Evolutionary conservation across 441 rosid genomes (phyloP), one percentile per base, ranked within the genome.

Genomic region (Theobroma grandiflorum): DNA sequence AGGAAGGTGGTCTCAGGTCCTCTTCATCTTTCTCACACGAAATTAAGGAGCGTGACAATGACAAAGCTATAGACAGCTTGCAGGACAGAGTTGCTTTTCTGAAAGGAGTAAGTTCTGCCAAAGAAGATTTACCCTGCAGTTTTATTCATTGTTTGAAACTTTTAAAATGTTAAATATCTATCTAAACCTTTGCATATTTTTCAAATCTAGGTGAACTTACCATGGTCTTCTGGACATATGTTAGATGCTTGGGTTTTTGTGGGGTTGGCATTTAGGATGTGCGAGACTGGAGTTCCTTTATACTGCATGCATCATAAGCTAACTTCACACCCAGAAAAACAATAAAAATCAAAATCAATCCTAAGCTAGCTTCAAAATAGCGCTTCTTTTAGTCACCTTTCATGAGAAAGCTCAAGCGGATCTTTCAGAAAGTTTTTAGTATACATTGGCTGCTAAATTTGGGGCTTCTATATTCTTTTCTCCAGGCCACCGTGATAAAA

Each of bases 1-100:
- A 94, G 83, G 99, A 92, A 87, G 98, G 98, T 69, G 93, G 91
- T 68, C 90, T 94, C 52, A 85, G 87, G 74, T 84, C 91, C 63
- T 86, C 96, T 33, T 82, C 94, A 62, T 89, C 95, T 11, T 85
- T 82, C 83, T 83, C 94, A 69, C 79, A 78, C 52, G 92, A 88
- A 75, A 82, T 82, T 62, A 86, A 53, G 73, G 97, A 94, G 81
- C 92, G 80, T 38, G 96, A 91, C 81, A 96, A 93, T 82, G 98
- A 92, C 69, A 92, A 85, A 81, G 94, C 92, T 2, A 58, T 94
- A 4, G 93, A 87, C 20, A 84, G 72, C 86, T 84, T 96, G 72
- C 92, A 96, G 58, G 95, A 93, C 78, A 91, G 92, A 86, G 95
- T 91, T 74, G 70, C 84, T 61, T 89, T 94, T 84, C 89, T 94